Percentiles rank a stretch among this genome's conserved stretches.
Conservation (phyloP, 1,284 basidiomycete genomes). For the Jaminaea rosea region DNA sequence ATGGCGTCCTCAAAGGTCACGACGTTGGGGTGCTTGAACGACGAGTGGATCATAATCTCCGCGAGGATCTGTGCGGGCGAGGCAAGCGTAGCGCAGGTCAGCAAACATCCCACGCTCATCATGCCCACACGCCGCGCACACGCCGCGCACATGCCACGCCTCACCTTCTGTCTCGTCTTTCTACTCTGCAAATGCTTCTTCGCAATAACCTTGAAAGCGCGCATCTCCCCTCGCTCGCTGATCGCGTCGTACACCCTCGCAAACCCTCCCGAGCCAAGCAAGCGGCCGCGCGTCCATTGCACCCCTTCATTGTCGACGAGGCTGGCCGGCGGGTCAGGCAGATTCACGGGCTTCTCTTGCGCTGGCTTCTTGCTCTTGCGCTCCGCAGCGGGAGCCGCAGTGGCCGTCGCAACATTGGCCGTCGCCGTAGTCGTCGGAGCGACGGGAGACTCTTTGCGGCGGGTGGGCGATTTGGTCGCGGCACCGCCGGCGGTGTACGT, state of each 20-base stretch:
- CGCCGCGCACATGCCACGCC: conserved; percentile 8
- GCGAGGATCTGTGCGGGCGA: conserved; percentile 67
- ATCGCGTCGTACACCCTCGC: conserved; percentile 45
- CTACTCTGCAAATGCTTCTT: conserved; percentile 48
- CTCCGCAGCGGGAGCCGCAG: conserved; percentile 4
- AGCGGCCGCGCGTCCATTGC: conserved; percentile 25
- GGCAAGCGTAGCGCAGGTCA: neutral
- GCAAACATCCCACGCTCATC: neutral
- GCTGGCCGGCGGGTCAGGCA: conserved; percentile 35
- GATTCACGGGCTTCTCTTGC: conserved; percentile 23
- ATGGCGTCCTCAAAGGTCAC: conserved; percentile 89
- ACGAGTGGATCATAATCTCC: conserved; percentile 95
- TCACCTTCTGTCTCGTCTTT: conserved; percentile 48
- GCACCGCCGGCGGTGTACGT: neutral
- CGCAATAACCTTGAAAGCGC: conserved; percentile 51
- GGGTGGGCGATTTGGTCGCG: neutral
- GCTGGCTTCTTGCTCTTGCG: conserved; percentile 11
- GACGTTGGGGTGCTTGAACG: conserved; percentile 83
- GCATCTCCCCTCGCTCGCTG: conserved; percentile 36
- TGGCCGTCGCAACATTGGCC: neutral
- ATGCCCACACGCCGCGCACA: neutral
- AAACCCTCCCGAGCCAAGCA: conserved; percentile 45
- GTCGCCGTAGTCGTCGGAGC: conserved; percentile 1
- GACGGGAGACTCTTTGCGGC: conserved; percentile 5
- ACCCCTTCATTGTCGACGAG: conserved; percentile 34